Base-by-base conservation (phyloP, 441 rosid species). In the Breynia disticha region DNA sequence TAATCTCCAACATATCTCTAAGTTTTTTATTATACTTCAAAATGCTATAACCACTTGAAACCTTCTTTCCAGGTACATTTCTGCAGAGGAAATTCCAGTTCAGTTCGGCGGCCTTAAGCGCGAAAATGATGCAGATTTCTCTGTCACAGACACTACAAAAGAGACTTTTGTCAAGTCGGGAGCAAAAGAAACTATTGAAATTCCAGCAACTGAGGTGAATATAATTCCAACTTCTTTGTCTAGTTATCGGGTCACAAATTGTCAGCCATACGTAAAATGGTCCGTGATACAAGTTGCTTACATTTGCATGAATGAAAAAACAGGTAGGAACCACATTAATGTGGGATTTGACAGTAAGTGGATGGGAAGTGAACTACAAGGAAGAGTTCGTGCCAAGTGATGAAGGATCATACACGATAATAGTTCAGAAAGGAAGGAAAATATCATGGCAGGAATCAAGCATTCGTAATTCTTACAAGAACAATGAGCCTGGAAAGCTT, bases 291-390 rank as follows among this genome's bases (percentile, higher is more conserved):
- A 7, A 39, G 43, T 39, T 39, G 2, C 9, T 39, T 39, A 39
- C 19, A 19, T 49, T 43, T 3, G 16, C 14, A 15, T 8, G 43
- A 9, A 2, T 39, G 43, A 39, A 22, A n/a, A 18, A 17, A 19
- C 72, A 78, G 80, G 69, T 18, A 1, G 86, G 80, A 45, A 60
- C 14, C 24, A 59, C 72, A 7, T 6, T 76, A 45, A 20, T 67
- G 3, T 80, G 86, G 86, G 86, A 78, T 51, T 16, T 80, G 48
- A 62, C 64, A 0, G 86, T 80, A 12, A 50, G 68, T 53, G 80
- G 79, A 4, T 77, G 86, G 86, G 83, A 80, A 54, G 81, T 77
- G 64, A 69, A 57, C 53, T 80, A 80, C 72, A 77, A 59, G 64
- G 86, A 80, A 53, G 86, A 80, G 45, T 80, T 80, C 24, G 68